phyloP scores from a whole-genome alignment of 108 stramenopile genomes.

The Halocafeteria seosinensis region DNA sequence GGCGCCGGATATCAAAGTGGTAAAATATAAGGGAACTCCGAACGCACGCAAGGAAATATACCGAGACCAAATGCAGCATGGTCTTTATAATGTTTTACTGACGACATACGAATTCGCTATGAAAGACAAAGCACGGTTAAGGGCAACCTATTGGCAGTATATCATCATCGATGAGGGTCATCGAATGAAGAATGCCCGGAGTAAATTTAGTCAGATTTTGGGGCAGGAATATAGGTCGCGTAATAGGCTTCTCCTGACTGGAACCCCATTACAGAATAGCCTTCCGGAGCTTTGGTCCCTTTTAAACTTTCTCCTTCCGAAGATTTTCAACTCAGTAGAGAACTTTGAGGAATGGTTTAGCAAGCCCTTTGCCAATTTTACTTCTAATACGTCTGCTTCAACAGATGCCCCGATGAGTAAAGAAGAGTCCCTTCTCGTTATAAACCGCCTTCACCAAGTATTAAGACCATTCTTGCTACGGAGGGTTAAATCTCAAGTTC shows the following conservation, averaged over 20 bases:
- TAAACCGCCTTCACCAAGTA: slow-evolving; percentile 67
- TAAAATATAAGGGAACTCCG: slow-evolving; percentile 75
- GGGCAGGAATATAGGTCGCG: background rate
- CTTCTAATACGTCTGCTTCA: slow-evolving; percentile 42
- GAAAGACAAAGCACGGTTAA: background rate
- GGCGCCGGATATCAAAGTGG: slow-evolving; percentile 60
- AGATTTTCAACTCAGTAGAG: slow-evolving; percentile 83
- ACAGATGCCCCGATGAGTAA: slow-evolving; percentile 49
- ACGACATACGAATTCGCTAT: background rate
- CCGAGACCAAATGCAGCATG: background rate
- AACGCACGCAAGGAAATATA: slow-evolving; percentile 56
- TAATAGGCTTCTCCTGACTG: slow-evolving; percentile 55
- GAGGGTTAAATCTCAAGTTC: slow-evolving; percentile 64
- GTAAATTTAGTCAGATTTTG: slow-evolving; percentile 65
- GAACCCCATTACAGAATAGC: slow-evolving; percentile 92
- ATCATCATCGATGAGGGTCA: slow-evolving; percentile 95
- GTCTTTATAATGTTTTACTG: slow-evolving; percentile 1
- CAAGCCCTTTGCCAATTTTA: slow-evolving; percentile 61
- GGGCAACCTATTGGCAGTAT: slow-evolving; percentile 51
- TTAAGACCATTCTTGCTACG: slow-evolving; percentile 76
- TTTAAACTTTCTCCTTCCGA: slow-evolving; percentile 90
- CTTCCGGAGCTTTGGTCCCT: slow-evolving; percentile 88
- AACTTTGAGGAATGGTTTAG: slow-evolving; percentile 83
- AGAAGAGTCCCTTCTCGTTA: slow-evolving; percentile 30
- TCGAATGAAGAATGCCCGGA: slow-evolving; percentile 82